Percentiles rank a stretch among this genome's conserved stretches.
phyloP scores from a whole-genome alignment of 1,139 yeast genomes.

The Kurtzmaniella natalensis region DNA sequence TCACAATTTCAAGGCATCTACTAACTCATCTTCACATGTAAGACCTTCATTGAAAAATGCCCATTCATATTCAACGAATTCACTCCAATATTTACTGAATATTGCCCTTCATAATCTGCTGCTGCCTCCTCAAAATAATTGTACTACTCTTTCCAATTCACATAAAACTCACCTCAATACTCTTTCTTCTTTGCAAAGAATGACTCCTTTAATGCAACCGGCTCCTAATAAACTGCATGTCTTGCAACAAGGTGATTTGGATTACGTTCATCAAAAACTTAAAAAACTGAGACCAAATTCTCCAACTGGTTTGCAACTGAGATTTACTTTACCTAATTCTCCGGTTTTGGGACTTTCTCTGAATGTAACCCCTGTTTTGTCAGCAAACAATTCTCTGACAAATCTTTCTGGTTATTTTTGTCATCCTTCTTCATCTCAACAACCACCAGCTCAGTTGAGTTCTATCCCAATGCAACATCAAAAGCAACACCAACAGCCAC shows the following conservation, averaged over 20 bases:
- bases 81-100: constrained; percentile 26
- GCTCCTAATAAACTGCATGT: constrained; percentile 21
- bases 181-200: constrained; percentile 47
- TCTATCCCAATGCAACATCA: constrained; percentile 4
- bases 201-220: constrained; percentile 47
- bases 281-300: constrained; percentile 69
- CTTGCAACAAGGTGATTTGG: constrained; percentile 40
- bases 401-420: constrained; percentile 32
- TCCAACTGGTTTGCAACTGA: constrained; percentile 18
- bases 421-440: constrained; percentile 11
- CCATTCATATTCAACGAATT: constrained; percentile 11
- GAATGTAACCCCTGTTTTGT: constrained; percentile 40
- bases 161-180: constrained; percentile 29
- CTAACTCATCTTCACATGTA: not conserved
- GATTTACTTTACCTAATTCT: constrained; percentile 58
- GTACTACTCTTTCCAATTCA: constrained; percentile 13
- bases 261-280: constrained; percentile 46
- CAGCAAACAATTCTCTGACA: constrained; percentile 43
- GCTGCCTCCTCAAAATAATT: constrained; percentile 7
- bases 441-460: constrained; percentile 4
- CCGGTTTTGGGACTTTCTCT: constrained; percentile 47
- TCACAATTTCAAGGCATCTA: not conserved
- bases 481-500: constrained; percentile 35
- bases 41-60: constrained; percentile 5
- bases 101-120: constrained; percentile 16